Evolutionary conservation across 257 asterid species (phyloP).

Genomic region (Forsythia suspensa): DNA sequence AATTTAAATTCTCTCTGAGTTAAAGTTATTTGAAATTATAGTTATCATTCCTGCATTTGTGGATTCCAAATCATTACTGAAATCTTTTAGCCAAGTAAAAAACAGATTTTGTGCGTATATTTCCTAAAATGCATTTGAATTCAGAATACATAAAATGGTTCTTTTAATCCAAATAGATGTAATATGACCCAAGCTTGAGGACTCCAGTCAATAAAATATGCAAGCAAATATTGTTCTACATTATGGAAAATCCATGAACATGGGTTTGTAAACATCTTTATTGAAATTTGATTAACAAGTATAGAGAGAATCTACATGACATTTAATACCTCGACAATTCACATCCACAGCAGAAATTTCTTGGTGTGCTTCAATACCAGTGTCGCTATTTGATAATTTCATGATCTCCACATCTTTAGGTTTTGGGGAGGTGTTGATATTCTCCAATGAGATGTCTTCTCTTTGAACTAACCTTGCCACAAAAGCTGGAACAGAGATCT

Average conservation of each 20-base stretch:
- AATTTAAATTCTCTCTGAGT: background rate
- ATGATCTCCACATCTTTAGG: conserved; percentile 52
- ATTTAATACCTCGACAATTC: conserved; percentile 43
- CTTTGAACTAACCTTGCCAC: conserved; percentile 48
- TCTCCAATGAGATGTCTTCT: conserved; percentile 39
- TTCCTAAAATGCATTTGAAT: background rate
- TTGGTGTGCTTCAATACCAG: conserved; percentile 44
- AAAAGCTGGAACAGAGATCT: conserved; percentile 55
- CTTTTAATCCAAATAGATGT: background rate
- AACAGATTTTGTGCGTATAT: background rate
- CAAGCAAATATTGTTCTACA: background rate
- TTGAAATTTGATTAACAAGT: background rate
- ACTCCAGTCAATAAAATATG: background rate
- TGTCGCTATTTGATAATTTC: conserved; percentile 42
- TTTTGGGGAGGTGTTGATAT: conserved; percentile 59
- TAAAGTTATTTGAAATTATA: background rate
- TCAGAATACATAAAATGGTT: background rate
- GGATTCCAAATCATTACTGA: background rate
- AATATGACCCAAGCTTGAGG: background rate
- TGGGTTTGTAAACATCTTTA: background rate
- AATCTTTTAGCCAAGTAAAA: background rate
- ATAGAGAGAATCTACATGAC: background rate
- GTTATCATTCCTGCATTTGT: background rate
- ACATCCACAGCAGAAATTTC: conserved; percentile 30
- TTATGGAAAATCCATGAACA: background rate